Base-by-base conservation (phyloP, 2,329 filamentous ascomycete genomes). In the Annulohypoxylon truncatum region DNA sequence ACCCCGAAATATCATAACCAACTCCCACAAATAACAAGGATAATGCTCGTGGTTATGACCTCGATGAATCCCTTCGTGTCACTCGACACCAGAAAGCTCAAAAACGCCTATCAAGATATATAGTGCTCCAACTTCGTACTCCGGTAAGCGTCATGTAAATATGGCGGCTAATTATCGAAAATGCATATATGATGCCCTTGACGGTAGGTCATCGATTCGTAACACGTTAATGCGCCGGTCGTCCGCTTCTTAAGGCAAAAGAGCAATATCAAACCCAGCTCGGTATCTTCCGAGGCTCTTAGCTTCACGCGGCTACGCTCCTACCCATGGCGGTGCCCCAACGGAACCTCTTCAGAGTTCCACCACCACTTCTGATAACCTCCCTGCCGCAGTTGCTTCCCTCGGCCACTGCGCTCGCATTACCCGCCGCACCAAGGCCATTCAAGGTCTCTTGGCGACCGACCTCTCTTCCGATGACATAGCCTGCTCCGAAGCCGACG, bases 401-500 rank as follows among this genome's bases (percentile, higher is more conserved):
- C 24, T 82, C 82, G 18, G 82, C 79, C 5, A 76, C 72, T 1
- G 77, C 73, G 18, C 75, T 77, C n/a, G 82, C 79, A 68, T 84
- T 84, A 55, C 82, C 78, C 31, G 78, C 78, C 47, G 79, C 76
- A 42, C 81, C 74, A 40, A 82, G 76, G 13, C 79, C 80, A 8
- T 78, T 78, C n/a, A 85, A 75, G 10, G 80, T 80, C 73, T 91
- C 88, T 69, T 90, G 86, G 31, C 86, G 83, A 2, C 89, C 89
- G 22, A 89, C 88, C 71, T 91, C 89, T 24, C 88, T 82, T 4
- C 89, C 89, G 64, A 90, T 88, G 22, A 90, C 88, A 72, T 90
- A 90, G 9, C 89, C 89, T 7, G 89, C 89, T 2, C 89, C 88
- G 70, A 92, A 91, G 1, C 89, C 89, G 31, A 91, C 88, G 1